A percentile compares a stretch with the other conserved stretches of the same genome.
phyloP scores from a whole-genome alignment of 208 protist genomes.

The Acanthamoeba lugdunensis region DNA sequence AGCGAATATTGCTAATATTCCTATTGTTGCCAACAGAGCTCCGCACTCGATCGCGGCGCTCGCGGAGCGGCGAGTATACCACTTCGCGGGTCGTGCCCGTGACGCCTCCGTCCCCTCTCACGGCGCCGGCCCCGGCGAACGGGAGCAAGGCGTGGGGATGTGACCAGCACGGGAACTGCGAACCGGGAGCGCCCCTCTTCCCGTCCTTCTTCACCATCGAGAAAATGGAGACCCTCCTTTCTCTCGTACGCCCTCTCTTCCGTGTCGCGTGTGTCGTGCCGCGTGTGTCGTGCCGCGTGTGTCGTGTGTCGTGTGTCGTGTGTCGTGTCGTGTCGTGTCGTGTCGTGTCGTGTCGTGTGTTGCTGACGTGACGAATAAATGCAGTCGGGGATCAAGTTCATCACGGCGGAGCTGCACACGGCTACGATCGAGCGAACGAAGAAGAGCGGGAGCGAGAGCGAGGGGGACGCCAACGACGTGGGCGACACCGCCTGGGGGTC shows the following conservation, averaged over 20 bases:
- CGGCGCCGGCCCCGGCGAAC: background rate
- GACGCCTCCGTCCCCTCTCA: background rate
- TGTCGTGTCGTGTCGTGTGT: too few species aligned
- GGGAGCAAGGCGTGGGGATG: conserved; percentile 52
- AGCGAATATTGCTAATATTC: too few species aligned
- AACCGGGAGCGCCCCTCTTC: conserved; percentile 16
- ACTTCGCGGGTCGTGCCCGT: background rate
- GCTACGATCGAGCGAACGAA: conserved; percentile 32
- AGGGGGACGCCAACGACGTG: background rate
- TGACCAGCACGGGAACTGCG: conserved; percentile 58
- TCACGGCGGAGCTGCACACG: conserved; percentile 54
- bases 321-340: too few species aligned
- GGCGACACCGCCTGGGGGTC: background rate
- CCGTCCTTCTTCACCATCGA: conserved; percentile 56
- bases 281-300: background rate
- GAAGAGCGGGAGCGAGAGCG: conserved; percentile 47
- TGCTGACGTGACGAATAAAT: background rate
- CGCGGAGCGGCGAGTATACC: conserved; percentile 12
- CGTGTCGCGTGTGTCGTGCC: background rate
- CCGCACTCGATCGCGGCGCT: background rate
- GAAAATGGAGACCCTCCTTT: conserved; percentile 54
- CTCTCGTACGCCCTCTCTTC: background rate
- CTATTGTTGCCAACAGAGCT: background rate
- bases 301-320: background rate
- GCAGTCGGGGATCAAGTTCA: conserved; percentile 50